Percentiles rank a stretch among this genome's conserved stretches.
Evolutionary conservation across 2,329 filamentous ascomycete genomes (phyloP).

Genomic region (Huntiella savannae): DNA sequence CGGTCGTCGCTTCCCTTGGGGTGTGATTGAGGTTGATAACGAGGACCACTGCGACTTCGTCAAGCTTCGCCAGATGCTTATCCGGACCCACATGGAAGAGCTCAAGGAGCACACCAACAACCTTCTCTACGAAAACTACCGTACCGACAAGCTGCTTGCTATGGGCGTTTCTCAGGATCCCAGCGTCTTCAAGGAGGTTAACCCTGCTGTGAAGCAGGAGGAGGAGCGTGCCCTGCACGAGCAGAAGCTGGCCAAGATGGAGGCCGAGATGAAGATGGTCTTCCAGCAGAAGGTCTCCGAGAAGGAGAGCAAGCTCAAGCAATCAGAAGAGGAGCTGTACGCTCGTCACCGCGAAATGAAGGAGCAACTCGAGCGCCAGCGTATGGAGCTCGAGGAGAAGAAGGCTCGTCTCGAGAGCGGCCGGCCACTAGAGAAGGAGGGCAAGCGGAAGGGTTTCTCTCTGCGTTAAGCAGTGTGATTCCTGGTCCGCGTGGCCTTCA

Average conservation of each 20-base stretch:
- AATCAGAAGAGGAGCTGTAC: slow-evolving; percentile 97
- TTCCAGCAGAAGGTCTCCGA: slow-evolving; percentile 99
- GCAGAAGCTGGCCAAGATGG: slow-evolving; percentile 99
- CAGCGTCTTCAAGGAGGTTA: slow-evolving; percentile 99
- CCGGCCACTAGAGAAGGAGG: slow-evolving; percentile 89
- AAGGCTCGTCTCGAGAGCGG: slow-evolving; percentile 89
- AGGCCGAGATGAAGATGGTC: slow-evolving; percentile 99
- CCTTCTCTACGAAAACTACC: slow-evolving; percentile 96
- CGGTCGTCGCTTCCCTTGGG: slow-evolving; percentile 93
- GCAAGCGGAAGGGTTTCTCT: slow-evolving; percentile 98
- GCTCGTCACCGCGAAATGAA: slow-evolving; percentile 99
- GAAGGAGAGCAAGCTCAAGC: slow-evolving; percentile 98
- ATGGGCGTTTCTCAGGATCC: slow-evolving; percentile 99
- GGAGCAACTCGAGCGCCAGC: slow-evolving; percentile 92
- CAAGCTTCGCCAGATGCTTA: slow-evolving; percentile 98
- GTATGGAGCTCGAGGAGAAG: slow-evolving; percentile 93
- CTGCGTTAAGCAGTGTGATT: slow-evolving; percentile 49
- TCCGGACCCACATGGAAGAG: slow-evolving; percentile 99
- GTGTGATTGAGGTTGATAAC: slow-evolving; percentile 96
- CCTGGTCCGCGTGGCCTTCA: slow-evolving; percentile 4
- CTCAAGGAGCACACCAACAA: slow-evolving; percentile 99
- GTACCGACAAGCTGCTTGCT: slow-evolving; percentile 93
- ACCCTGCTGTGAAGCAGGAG: slow-evolving; percentile 98
- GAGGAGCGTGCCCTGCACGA: slow-evolving; percentile 96
- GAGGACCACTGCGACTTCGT: slow-evolving; percentile 99